These are phyloP conservation scores for Hibiscus tridactylites DNA, from an alignment of 345 rosid species.

Conservation along the genomic window DNA sequence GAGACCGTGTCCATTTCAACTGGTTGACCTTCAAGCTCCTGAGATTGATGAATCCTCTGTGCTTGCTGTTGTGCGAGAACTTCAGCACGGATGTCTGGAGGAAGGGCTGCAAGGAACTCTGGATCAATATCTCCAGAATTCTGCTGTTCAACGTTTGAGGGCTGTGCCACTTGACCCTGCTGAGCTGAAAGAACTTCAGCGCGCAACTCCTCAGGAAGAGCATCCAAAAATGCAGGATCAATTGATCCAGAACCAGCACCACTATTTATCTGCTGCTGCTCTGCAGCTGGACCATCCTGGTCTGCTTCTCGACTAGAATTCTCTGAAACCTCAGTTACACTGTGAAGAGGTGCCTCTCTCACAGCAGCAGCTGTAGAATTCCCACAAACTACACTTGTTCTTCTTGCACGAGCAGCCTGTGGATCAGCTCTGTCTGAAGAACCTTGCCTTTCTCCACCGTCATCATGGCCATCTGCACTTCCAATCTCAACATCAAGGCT, in stretches of 20 bases:
- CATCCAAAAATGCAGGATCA: conserved; percentile 96
- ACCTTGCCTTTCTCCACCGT: conserved; percentile 86
- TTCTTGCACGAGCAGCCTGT: conserved; percentile 60
- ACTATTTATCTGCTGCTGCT: conserved; percentile 62
- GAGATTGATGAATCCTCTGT: conserved; percentile 83
- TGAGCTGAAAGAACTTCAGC: conserved; percentile 96
- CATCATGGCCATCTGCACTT: conserved; percentile 98
- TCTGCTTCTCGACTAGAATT: conserved; percentile 79
- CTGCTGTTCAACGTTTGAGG: conserved; percentile 59
- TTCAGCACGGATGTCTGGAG: conserved; percentile 91
- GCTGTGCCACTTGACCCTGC: conserved; percentile 72
- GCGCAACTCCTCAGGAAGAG: conserved; percentile 93
- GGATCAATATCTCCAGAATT: conserved; percentile 87
- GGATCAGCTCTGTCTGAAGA: conserved; percentile 56
- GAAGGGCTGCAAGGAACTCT: conserved; percentile 97
- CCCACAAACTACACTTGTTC: conserved; percentile 51
- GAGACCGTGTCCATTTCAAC: conserved; percentile 99
- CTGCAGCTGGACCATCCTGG: conserved; percentile 56
- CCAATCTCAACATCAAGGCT: conserved; percentile 98
- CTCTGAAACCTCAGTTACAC: conserved; percentile 93
- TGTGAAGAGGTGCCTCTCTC: conserved; percentile 73
- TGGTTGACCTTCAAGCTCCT: conserved; percentile 98
- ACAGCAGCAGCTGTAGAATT: conserved; percentile 41
- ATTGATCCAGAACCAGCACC: conserved; percentile 67
- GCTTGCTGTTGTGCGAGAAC: conserved; percentile 94